Evolutionary conservation across 768 basidiomycete species (phyloP).

Genomic region (Boletus rubropictus): DNA sequence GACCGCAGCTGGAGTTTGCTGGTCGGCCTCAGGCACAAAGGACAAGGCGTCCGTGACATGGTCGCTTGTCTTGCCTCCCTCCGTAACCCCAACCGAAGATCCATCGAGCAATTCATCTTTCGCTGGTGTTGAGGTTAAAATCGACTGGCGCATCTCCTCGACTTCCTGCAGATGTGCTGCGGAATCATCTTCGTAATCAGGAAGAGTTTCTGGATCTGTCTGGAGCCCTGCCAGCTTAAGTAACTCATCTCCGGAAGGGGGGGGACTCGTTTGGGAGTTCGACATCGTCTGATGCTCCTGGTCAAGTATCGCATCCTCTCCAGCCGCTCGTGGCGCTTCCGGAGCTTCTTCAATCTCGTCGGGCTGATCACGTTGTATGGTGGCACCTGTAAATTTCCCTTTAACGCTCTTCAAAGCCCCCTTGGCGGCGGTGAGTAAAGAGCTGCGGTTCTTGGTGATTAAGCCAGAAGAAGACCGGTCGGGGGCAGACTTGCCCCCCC

Average conservation of each 20-base stretch:
- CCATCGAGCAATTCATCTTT: conserved; percentile 1
- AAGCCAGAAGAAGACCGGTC: conserved; percentile 46
- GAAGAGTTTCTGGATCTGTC: conserved; percentile 36
- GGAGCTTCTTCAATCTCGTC: conserved; percentile 19
- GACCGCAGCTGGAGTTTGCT: conserved; percentile 12
- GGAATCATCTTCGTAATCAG: conserved; percentile 54
- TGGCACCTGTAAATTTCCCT: conserved; percentile 32
- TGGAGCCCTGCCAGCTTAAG: conserved; percentile 47
- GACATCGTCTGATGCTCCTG: conserved; percentile 9
- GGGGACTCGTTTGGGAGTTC: conserved; percentile 5
- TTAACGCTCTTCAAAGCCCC: conserved; percentile 48
- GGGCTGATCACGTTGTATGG: conserved; percentile 12
- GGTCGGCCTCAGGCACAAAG: background rate
- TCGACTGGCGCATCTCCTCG: conserved; percentile 7
- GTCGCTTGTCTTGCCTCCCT: conserved; percentile 1
- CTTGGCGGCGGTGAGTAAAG: conserved; percentile 49
- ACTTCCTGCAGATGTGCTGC: conserved; percentile 9
- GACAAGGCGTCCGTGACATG: background rate
- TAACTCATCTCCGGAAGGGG: conserved; percentile 41
- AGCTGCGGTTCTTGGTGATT: conserved; percentile 39
- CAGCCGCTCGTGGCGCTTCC: background rate
- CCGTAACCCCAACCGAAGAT: background rate
- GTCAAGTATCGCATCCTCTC: conserved; percentile 17
- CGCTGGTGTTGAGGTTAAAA: background rate
- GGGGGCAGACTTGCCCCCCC: conserved; percentile 40